Evolutionary conservation across 2,329 filamentous ascomycete genomes (phyloP).

Genomic region (Phaeosphaeriaceae sp.): DNA sequence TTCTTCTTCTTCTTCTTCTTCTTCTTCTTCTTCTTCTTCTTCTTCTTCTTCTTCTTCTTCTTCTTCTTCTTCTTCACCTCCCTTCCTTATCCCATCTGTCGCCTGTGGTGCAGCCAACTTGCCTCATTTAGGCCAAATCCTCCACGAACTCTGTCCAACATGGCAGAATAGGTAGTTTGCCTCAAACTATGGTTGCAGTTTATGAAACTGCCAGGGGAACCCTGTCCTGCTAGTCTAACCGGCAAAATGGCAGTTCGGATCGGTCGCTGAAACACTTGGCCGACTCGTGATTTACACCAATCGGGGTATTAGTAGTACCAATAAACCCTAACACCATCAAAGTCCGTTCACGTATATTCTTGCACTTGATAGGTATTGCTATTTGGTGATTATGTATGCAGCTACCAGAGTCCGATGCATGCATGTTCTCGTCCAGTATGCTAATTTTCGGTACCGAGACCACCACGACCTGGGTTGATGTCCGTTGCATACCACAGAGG

Average conservation of each 20-base stretch:
- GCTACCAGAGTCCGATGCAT: constrained; percentile 8
- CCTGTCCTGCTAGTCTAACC: not conserved
- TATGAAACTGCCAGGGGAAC: constrained; percentile 4
- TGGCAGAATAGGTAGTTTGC: constrained; percentile 1
- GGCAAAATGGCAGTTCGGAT: constrained; percentile 3
- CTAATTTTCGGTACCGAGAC: constrained; percentile 5
- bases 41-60: not conserved
- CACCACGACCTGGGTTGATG: constrained; percentile 4
- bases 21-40: too few species aligned
- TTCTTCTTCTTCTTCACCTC: not conserved
- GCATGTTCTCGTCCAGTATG: constrained; percentile 1
- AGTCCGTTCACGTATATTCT: not conserved
- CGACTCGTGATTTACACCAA: not conserved
- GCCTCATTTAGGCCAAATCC: constrained; percentile 1
- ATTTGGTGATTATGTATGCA: constrained; percentile 4
- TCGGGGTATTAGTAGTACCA: not conserved
- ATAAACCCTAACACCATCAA: not conserved
- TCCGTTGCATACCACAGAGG: constrained; percentile 3
- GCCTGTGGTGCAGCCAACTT: constrained; percentile 5
- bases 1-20: too few species aligned
- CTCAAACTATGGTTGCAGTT: constrained; percentile 1
- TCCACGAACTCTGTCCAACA: not conserved
- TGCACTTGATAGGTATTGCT: not conserved
- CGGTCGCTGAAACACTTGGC: constrained; percentile 2
- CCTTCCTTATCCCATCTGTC: constrained; percentile 1